Evolutionary conservation across 2,329 filamentous ascomycete species (phyloP), one percentile per base, ranked within the genome.

Genomic region (Ceratocystis diversiconidia): DNA sequence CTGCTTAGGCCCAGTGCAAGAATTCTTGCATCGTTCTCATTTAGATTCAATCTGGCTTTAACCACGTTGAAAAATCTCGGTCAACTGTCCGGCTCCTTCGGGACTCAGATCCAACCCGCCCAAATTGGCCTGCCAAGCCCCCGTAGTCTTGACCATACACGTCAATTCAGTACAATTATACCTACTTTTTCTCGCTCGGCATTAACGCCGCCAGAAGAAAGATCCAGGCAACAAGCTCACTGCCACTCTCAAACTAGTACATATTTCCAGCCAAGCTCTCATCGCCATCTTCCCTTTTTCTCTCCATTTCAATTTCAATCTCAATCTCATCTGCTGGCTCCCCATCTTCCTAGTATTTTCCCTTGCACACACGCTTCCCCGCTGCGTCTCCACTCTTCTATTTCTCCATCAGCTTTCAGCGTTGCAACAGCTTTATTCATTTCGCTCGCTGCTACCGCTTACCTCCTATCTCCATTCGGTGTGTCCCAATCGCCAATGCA

Each of bases 351-450:
- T 43, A 28, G 2, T 44, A 17, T 61, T 22, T 30, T 32, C 61
- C 41, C 25, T 30, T n/a, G 46, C n/a, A 2, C 12, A 36, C 19
- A 15, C 17, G 15, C 22, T 52, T 62, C 59, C 44, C 55, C 46
- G 19, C 64, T 41, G 22, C 64, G 64, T 41, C 59, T 66, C 44
- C 64, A 62, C 59, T 66, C 64, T 43, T 66, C 64, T n/a, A 43
- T 66, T 44, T 50, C 64, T 15, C 36, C 57, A 12, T 30, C 50
- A 15, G 15, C 61, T 36, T 19, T 62, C 61, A 50, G 61, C 22
- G 8, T 48, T 36, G 44, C 36, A n/a, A 41, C 60, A 28, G 30
- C 64, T 22, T 43, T 57, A 17, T 57, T 66, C 8, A 25, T 57
- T 30, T 59, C 55, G 17, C 25, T 32, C 15, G 28, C 17, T 59